A percentile compares a stretch with the other conserved stretches of the same genome.
Evolutionary conservation across 108 stramenopile species (phyloP).

Genomic region (Skeletonema tropicum): DNA sequence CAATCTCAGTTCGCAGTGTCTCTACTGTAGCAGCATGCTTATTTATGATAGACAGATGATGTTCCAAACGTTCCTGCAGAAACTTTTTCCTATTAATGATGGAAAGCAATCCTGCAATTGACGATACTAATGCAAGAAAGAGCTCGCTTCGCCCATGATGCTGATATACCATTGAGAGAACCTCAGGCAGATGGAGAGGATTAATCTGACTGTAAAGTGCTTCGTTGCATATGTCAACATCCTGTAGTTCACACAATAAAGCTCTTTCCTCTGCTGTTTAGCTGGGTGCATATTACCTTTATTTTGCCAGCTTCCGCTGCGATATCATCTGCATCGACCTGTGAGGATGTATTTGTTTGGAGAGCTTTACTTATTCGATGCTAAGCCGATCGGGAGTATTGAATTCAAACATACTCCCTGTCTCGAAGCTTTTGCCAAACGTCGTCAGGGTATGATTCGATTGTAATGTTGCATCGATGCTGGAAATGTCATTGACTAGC

Average conservation of each 20-base stretch:
- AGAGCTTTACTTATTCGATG: background rate
- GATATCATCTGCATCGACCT: too few species aligned
- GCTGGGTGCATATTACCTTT: background rate
- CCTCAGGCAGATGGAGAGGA: background rate
- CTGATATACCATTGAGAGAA: background rate
- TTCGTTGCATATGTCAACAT: background rate
- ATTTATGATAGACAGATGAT: background rate
- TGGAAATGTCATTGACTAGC: background rate
- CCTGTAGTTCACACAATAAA: background rate
- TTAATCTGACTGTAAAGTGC: background rate
- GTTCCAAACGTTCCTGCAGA: background rate
- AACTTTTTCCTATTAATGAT: background rate
- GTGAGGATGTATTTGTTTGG: background rate
- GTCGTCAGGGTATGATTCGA: background rate
- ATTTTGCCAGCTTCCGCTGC: background rate
- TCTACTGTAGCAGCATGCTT: background rate
- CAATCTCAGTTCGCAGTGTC: background rate
- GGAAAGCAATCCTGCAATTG: background rate
- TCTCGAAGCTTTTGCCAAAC: background rate
- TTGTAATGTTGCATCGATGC: background rate
- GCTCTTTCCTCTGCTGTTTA: background rate
- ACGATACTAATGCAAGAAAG: background rate
- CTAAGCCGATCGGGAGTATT: background rate
- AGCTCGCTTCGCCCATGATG: background rate
- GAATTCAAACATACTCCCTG: too few species aligned